Evolutionary conservation across 257 asterid genomes (phyloP), one percentile per base, ranked within the genome.

Genomic region (Catharanthus roseus): DNA sequence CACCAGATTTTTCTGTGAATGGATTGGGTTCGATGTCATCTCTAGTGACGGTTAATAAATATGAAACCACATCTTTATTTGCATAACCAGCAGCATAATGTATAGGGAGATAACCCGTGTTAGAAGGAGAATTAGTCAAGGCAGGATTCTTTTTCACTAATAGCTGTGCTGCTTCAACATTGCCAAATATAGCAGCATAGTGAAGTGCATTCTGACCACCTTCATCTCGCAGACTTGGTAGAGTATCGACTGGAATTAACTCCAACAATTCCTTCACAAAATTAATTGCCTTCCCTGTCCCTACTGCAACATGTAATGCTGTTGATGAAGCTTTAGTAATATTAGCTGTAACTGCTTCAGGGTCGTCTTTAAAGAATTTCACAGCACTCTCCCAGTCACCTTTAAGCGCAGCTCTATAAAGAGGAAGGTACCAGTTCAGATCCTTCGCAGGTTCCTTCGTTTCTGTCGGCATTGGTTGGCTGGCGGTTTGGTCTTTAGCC

Each of bases 11-110:
- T 68, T 65, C 78, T 4, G 74, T 53, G 57, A 81, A 81, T n/a
- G 85, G 82, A 68, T 72, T 77, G 8, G 69, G 75, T 26, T 62
- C 69, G 15, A 50, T 26, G 61, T 81, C 82, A 39, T 81, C 82
- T 42, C 75, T 81, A 0, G 85, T 81, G 65, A 77, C 80, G 31
- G 85, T 77, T 33, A 81, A 74, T 51, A 81, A 74, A 23, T 74
- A 81, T 34, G 78, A 74, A 68, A 81, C 76, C 73, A 75, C 70
- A 47, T 75, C 78, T 75, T 75, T 77, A 65, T 81, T 77, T 74
- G 82, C 85, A 78, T 74, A 81, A 74, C 65, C 76, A 64, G 85
- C 85, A 54, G 82, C 82, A 19, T 50, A 60, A 58, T 81, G 82
- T 70, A 81, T 72, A 9, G 82, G 82, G 24, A 81, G 68, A 26